Evolutionary conservation across 495 filamentous ascomycete genomes (phyloP).

Genomic region (Hypoxylon fragiforme): DNA sequence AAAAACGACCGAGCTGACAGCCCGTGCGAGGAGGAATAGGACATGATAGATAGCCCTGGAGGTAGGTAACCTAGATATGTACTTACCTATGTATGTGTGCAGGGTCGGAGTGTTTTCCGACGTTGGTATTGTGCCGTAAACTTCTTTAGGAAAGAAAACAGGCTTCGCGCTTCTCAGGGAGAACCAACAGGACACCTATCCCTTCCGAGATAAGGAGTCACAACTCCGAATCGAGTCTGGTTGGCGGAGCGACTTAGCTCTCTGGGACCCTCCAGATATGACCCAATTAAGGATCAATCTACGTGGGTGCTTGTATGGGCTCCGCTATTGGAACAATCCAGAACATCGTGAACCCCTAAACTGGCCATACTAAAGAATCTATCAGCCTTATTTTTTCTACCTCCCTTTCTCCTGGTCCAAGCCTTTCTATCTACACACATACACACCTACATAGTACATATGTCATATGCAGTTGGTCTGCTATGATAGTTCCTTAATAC

Average conservation of each 20-base stretch:
- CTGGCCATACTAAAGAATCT: slow-evolving; percentile 7
- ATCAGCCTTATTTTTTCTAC: slow-evolving; percentile 14
- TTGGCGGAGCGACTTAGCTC: slow-evolving; percentile 23
- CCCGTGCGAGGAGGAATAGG: neutral
- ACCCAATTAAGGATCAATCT: slow-evolving; percentile 21
- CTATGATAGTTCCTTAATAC: no score
- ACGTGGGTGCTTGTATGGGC: slow-evolving; percentile 4
- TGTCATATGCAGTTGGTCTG: no score
- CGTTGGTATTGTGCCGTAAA: neutral
- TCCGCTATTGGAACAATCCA: slow-evolving; percentile 17
- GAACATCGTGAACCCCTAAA: slow-evolving; percentile 9
- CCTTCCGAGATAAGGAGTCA: slow-evolving; percentile 5
- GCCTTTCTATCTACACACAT: no score
- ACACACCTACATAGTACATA: no score
- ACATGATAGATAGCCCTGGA: no score
- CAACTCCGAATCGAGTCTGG: slow-evolving; percentile 3
- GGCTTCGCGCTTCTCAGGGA: neutral
- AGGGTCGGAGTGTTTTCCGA: neutral
- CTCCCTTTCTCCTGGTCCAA: neutral
- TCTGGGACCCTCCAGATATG: slow-evolving; percentile 4
- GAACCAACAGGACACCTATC: slow-evolving; percentile 4
- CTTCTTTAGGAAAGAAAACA: neutral
- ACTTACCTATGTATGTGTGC: no score
- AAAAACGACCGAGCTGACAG: slow-evolving; percentile 6
- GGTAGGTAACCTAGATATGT: no score